A percentile compares a stretch with the other conserved stretches of the same genome.
phyloP scores from a whole-genome alignment of 345 rosid species.

The Salix udensis region DNA sequence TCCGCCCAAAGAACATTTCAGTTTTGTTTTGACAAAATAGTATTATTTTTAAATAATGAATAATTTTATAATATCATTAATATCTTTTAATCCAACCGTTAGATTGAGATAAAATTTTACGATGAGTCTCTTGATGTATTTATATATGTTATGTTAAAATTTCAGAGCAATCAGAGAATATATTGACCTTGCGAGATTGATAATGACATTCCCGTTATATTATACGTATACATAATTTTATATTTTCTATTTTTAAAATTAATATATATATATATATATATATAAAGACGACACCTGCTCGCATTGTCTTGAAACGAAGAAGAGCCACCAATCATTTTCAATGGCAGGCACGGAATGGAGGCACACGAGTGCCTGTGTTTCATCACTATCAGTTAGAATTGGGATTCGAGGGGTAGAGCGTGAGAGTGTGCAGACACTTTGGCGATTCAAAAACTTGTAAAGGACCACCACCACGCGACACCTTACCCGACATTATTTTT shows the following conservation, averaged over 20 bases:
- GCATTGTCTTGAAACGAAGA: background rate
- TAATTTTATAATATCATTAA: too few species aligned
- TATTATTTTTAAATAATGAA: too few species aligned
- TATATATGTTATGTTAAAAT: too few species aligned
- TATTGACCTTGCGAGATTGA: too few species aligned
- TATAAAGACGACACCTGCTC: slow-evolving; percentile 14
- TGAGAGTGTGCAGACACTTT: background rate
- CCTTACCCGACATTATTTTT: background rate
- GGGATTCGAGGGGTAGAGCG: background rate
- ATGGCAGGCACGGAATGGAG: slow-evolving; percentile 11
- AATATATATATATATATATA: too few species aligned
- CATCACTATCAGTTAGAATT: slow-evolving; percentile 23
- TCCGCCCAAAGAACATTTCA: accelerated
- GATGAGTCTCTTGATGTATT: too few species aligned
- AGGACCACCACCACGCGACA: background rate
- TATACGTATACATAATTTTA: too few species aligned
- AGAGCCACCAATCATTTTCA: slow-evolving; percentile 13
- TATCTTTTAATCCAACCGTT: too few species aligned
- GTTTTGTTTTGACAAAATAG: accelerated
- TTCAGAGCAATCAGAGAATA: too few species aligned
- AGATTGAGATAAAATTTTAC: too few species aligned
- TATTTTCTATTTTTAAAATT: too few species aligned
- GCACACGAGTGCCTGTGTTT: slow-evolving; percentile 34
- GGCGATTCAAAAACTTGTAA: background rate
- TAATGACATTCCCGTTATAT: accelerated